Evolutionary conservation across 192 early-diverging fungal genomes (phyloP).

Genomic region (Chytriomyces sp.): DNA sequence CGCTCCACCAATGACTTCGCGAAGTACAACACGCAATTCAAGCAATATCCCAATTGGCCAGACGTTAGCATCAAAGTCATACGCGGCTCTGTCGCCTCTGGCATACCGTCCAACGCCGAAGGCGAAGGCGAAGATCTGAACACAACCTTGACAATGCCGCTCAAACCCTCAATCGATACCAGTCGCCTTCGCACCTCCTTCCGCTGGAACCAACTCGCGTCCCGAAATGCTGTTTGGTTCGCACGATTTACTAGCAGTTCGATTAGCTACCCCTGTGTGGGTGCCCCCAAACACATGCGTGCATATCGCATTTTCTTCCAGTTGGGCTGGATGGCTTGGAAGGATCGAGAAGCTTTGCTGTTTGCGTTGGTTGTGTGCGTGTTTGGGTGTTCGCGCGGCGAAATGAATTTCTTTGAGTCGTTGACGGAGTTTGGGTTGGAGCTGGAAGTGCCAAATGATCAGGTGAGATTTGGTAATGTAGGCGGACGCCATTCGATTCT

Average conservation of each 20-base stretch:
- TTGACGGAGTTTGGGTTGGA: constrained; percentile 51
- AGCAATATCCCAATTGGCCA: too few species aligned
- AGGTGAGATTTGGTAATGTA: constrained; percentile 34
- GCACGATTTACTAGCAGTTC: not conserved
- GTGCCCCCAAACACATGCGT: constrained; percentile 45
- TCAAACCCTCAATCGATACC: not conserved
- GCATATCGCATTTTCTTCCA: constrained; percentile 44
- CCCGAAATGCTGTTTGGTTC: constrained; percentile 25
- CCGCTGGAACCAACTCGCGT: not conserved
- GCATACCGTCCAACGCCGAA: too few species aligned
- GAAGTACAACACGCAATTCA: too few species aligned
- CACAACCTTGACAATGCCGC: too few species aligned
- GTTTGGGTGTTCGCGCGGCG: constrained; percentile 47
- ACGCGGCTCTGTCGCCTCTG: too few species aligned
- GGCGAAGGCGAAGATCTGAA: too few species aligned
- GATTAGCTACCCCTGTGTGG: not conserved
- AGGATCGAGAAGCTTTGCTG: constrained; percentile 45
- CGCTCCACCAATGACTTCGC: too few species aligned
- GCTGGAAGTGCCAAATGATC: constrained; percentile 51
- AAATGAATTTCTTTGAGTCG: constrained; percentile 47
- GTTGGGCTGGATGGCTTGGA: constrained; percentile 58
- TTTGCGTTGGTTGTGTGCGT: constrained; percentile 48
- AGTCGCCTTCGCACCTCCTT: not conserved
- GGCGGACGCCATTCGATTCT: not conserved
- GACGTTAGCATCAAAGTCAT: too few species aligned